phyloP scores from a whole-genome alignment of 305 asterid genomes.

The Solanum hybrid region DNA sequence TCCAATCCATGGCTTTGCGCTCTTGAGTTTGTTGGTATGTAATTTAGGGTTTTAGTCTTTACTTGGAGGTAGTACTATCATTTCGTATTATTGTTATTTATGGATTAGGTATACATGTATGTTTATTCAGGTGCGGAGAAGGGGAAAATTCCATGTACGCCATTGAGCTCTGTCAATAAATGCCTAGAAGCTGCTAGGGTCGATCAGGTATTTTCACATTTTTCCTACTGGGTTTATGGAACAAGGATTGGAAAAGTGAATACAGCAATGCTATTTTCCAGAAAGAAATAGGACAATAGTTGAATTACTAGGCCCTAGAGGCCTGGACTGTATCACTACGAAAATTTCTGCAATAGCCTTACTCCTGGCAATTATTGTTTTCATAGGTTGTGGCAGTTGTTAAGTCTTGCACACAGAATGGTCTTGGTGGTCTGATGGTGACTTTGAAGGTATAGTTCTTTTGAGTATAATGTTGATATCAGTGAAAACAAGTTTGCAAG shows the following conservation, averaged over 20 bases:
- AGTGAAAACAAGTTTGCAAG: constrained; percentile 7
- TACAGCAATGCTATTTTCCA: not conserved
- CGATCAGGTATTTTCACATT: constrained; percentile 36
- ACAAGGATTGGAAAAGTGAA: not conserved
- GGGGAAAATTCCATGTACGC: constrained; percentile 39
- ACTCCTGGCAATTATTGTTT: constrained; percentile 7
- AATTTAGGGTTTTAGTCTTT: not conserved
- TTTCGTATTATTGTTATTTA: not conserved
- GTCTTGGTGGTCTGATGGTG: constrained; percentile 68
- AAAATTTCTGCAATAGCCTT: not conserved
- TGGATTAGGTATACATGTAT: not conserved
- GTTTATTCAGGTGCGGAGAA: constrained; percentile 33
- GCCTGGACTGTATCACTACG: not conserved
- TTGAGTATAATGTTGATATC: not conserved
- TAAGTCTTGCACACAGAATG: constrained; percentile 63
- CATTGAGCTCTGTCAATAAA: constrained; percentile 57
- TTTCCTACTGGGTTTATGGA: not conserved
- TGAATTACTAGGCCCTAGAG: not conserved
- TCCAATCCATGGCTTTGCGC: constrained; percentile 63
- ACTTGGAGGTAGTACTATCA: not conserved
- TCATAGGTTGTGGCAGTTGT: constrained; percentile 73
- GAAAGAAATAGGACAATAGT: not conserved
- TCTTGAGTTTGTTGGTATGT: constrained; percentile 51
- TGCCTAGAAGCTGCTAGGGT: constrained; percentile 34
- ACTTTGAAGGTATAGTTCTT: constrained; percentile 52